Base-by-base conservation (phyloP, 169 alveolate species). In the Cryptosporidium tyzzeri region DNA sequence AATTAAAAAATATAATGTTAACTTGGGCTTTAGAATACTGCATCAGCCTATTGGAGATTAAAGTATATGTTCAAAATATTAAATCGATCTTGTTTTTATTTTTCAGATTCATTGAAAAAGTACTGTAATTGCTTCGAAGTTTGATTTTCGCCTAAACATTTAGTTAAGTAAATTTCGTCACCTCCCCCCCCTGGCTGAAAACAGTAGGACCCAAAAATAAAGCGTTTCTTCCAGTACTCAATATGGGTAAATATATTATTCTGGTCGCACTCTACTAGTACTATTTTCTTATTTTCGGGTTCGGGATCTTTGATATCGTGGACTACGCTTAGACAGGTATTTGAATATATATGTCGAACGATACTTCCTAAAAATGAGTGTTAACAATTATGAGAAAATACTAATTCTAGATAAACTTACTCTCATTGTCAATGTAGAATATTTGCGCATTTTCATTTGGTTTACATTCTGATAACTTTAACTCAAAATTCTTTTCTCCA, bases 141-240 rank as follows among this genome's bases (percentile, higher is more conserved):
- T 14, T 37, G 26, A 48, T 61, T 50, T 62, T 80, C 80, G 1
- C 53, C n/a, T 44, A 62, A 2, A 23, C 89, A 80, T 35, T 80
- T 48, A 16, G 80, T 23, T 41, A 80, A 21, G 31, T 26, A 53
- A 14, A 80, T 26, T 29, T 80, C 61, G 0, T 59, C 33, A 26
- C 4, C 58, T 73, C n/a, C 21, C 14, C 3, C 58, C 8, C 9
- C 21, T 10, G 62, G 58, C 62, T 80, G 89, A 3, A 80, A 37
- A 31, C 89, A 80, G 44, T 80, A 62, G 5, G 89, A 80, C n/a
- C 80, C 74, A 45, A 80, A 80, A n/a, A 65, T 23, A 23, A 80
- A 18, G 18, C 89, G 31, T 14, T 39, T 62, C 48, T 80, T 80
- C 89, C 89, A 80, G 51, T 62, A 62, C 37, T 80, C 89, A 7